Evolutionary conservation across 768 basidiomycete genomes (phyloP).

Genomic region (Mycena kentingensis): DNA sequence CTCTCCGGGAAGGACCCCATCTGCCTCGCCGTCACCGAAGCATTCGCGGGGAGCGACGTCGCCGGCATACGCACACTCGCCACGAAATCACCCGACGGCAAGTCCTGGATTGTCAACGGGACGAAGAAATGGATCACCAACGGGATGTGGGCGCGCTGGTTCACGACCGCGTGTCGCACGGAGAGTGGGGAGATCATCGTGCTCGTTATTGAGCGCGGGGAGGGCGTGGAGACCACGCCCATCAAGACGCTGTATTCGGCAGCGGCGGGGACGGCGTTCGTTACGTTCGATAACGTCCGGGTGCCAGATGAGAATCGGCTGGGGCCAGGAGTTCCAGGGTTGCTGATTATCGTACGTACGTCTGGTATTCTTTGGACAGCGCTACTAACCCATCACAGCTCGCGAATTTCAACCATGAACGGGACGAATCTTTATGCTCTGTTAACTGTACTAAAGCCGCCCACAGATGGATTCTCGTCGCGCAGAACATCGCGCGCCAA

Average conservation of each 20-base stretch:
- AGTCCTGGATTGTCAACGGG: slow-evolving; percentile 80
- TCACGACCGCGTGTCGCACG: slow-evolving; percentile 30
- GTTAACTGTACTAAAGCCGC: slow-evolving; percentile 71
- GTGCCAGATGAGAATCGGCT: slow-evolving; percentile 85
- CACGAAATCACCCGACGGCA: slow-evolving; percentile 74
- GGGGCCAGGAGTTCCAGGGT: slow-evolving; percentile 67
- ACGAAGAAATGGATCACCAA: slow-evolving; percentile 25
- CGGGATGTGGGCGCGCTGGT: slow-evolving; percentile 7
- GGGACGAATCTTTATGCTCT: slow-evolving; percentile 1
- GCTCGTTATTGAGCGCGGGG: slow-evolving; percentile 79
- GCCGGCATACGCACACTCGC: slow-evolving; percentile 73
- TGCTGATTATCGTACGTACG: slow-evolving; percentile 20
- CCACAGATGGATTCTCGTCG: slow-evolving; percentile 84
- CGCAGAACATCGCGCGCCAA: slow-evolving; percentile 59
- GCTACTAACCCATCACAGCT: slow-evolving; percentile 32
- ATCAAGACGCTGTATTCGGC: slow-evolving; percentile 87
- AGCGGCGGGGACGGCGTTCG: slow-evolving; percentile 78
- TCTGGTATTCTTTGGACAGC: slow-evolving; percentile 2
- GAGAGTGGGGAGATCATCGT: slow-evolving; percentile 69
- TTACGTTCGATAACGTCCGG: slow-evolving; percentile 79
- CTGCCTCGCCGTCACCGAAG: slow-evolving; percentile 85
- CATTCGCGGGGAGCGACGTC: slow-evolving; percentile 86
- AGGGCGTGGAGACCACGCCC: slow-evolving; percentile 79
- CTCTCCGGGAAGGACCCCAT: slow-evolving; percentile 77
- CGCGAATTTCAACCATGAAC: slow-evolving; percentile 89